phyloP scores from a whole-genome alignment of 208 protist genomes.

The Wallacemonas sp. region DNA sequence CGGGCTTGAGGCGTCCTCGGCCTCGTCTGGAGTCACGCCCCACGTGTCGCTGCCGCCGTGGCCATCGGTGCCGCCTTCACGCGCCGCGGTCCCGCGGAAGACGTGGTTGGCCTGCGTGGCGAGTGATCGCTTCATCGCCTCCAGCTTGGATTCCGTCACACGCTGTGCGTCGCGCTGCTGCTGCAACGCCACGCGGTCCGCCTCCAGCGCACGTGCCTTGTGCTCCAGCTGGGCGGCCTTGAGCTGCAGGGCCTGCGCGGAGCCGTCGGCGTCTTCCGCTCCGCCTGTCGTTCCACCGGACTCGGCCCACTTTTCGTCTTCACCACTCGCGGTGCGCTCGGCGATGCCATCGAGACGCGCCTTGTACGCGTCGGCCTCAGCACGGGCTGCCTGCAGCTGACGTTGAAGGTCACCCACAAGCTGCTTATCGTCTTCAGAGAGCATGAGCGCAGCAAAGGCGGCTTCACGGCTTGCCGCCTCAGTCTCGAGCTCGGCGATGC shows the following conservation, averaged over 20 bases:
- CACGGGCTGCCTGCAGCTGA: constrained; percentile 38
- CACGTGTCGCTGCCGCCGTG: not conserved
- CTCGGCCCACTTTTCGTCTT: too few species aligned
- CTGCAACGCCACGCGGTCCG: constrained; percentile 23
- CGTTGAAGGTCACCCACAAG: constrained; percentile 55
- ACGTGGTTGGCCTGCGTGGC: constrained; percentile 61
- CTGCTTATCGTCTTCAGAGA: constrained; percentile 64
- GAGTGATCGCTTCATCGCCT: constrained; percentile 63
- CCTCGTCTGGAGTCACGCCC: not conserved
- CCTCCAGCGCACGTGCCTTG: not conserved
- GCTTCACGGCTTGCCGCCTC: constrained; percentile 67
- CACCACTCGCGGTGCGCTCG: not conserved
- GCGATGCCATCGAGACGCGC: constrained; percentile 7
- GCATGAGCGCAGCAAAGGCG: constrained; percentile 57
- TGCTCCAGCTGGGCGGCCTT: constrained; percentile 31
- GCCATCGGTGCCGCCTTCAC: not conserved
- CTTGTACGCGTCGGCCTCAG: constrained; percentile 57
- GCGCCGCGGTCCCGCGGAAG: constrained; percentile 12
- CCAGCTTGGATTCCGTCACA: constrained; percentile 48
- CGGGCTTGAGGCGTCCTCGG: not conserved
- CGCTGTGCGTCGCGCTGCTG: constrained; percentile 40
- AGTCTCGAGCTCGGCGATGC: constrained; percentile 48
- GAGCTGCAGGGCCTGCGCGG: not conserved
- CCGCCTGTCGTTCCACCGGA: not conserved
- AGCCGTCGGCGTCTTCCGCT: not conserved